These are phyloP conservation scores for Leishmania lainsoni DNA, from an alignment of 208 protist species.

Conservation along the genomic window DNA sequence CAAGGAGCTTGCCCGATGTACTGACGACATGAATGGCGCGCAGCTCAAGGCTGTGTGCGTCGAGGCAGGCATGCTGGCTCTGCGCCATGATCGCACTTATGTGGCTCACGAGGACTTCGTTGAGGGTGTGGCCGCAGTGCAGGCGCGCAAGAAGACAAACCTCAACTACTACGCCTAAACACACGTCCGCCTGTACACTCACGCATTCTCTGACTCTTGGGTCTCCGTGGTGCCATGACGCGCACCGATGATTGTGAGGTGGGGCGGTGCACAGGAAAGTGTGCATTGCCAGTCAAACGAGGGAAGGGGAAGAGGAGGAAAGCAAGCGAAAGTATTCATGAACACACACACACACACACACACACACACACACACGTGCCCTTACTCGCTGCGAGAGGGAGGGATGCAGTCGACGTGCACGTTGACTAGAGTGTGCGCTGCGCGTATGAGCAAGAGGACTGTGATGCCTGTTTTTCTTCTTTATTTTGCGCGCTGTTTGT, in stretches of 20 bases:
- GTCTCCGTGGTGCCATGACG: background rate
- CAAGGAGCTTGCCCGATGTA: slow-evolving; percentile 98
- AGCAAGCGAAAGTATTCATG: too few species aligned
- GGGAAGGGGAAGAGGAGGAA: background rate
- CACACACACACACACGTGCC: background rate
- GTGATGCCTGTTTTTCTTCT: background rate
- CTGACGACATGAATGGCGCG: slow-evolving; percentile 99
- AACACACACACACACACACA: background rate
- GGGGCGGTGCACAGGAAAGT: background rate
- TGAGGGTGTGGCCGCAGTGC: slow-evolving; percentile 97
- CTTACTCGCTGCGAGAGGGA: background rate
- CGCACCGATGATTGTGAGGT: background rate
- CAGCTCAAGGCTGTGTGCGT: slow-evolving; percentile 99
- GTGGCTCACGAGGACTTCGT: slow-evolving; percentile 99
- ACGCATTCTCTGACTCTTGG: background rate
- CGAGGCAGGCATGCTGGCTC: slow-evolving; percentile 99
- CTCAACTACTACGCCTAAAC: slow-evolving; percentile 99
- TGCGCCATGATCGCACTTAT: slow-evolving; percentile 93
- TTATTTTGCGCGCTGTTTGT: background rate
- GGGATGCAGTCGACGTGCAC: background rate
- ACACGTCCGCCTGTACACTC: background rate
- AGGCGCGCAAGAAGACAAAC: slow-evolving; percentile 99
- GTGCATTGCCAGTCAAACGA: background rate
- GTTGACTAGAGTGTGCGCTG: background rate
- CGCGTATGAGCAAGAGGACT: background rate